Evolutionary conservation across 2,329 filamentous ascomycete species (phyloP), one percentile per base, ranked within the genome.

Genomic region (Tolypocladium pustulatum): DNA sequence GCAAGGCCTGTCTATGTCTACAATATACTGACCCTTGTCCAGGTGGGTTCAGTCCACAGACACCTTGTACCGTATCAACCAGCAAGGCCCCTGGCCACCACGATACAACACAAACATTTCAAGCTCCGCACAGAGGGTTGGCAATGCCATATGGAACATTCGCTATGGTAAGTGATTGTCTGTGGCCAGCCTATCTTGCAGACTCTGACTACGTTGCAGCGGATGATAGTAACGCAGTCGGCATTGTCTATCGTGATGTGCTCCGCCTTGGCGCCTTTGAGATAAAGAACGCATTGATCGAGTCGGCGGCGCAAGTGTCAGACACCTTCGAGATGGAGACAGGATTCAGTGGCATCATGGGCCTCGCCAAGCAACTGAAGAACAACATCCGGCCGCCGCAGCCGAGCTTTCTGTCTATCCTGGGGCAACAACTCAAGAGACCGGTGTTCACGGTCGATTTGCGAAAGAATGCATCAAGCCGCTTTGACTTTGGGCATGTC

Each of bases 1-100:
- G 17, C 3, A 32, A n/a, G 20, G 20, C 30, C 8, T 32, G 27
- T 32, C 30, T 25, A 17, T 20, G 25, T 34, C 15, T 25, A 15
- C 37, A 58, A 12, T 3, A 7, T 27, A 15, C 62, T 65, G 32
- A 62, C 52, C 10, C 2, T 8, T 12, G 1, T 55, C 22, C 54
- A 82, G 80, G n/a, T 83, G 81, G 81, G 73, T 82, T 22, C 79
- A 81, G 67, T 79, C 78, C 2, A 73, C 78, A 3, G 76, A 81
- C 59, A 81, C 77, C 17, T 61, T 64, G 51, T 74, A 73, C 59
- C 63, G 63, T n/a, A 40, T 65, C 61, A 72, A 73, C 61, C 54
- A 59, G 8, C 61, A 72, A 10, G 72, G 72, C 4, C 72, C 72
- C 7, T 73, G 68, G 68, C 66, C 72, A 51, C 71, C 72, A 43